Evolutionary conservation across 2,329 filamentous ascomycete genomes (phyloP), one percentile per base, ranked within the genome.

Genomic region (Fragosphaeria purpurea): DNA sequence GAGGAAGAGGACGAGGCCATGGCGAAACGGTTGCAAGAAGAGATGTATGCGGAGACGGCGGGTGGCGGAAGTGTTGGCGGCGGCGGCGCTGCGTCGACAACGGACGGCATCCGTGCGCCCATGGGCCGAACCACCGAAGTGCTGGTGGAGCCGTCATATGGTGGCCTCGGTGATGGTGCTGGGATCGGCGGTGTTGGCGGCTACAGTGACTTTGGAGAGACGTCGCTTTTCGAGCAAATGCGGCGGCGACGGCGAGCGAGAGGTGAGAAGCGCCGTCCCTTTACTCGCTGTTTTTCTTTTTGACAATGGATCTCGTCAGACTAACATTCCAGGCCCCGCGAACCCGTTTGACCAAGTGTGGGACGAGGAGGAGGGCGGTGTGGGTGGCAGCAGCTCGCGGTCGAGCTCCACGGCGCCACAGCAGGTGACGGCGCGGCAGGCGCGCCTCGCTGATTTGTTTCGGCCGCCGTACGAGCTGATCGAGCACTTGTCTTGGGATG

Each of bases 71-170:
- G 22, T 22, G 22, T 22, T 22, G n/a, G 35, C 11, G 43, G 38
- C 4, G 31, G 33, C 4, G 44, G 30, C 3, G 40, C 40, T 0
- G 41, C 8, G 2, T 41, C 46, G 7, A 34, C 35, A 30, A 62
- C 71, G 39, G 83, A 83, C 58, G 84, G 75, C 44, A 83, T 98
- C 50, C 78, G 93, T 61, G 93, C 93, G 45, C 93, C 93, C 7
- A 94, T 98, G 67, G 88, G 85, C 44, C 80, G 88, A 59, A 95
- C 86, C 33, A 94, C 88, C 10, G 93, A 98, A 69, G 95, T 89
- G 0, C 76, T 98, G 48, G 83, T 96, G 8, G 90, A 85, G 2
- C 87, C 87, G 1, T 69, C 67, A 43, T 79, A 76, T 64, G 73
- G 67, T 39, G 47, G 44, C 22, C 22, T 22, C 22, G 22, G 22